Conservation (phyloP, 257 asterid species). For the Leptodermis oblonga region DNA sequence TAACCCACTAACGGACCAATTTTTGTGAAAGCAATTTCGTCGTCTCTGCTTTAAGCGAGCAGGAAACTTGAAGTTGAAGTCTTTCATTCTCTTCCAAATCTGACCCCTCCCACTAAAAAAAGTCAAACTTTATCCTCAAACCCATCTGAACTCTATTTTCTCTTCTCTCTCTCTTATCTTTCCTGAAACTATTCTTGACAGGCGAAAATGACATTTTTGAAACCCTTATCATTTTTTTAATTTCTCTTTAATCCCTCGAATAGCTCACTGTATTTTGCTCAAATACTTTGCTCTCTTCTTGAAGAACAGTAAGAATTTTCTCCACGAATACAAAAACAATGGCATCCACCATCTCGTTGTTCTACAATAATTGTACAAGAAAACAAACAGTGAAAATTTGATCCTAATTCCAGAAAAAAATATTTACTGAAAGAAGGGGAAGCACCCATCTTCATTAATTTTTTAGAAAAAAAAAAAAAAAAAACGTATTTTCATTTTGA, state of each 20-base stretch:
- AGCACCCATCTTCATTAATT: background rate
- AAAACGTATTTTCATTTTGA: background rate
- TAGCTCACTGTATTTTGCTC: constrained; percentile 19
- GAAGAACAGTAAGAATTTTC: constrained; percentile 22
- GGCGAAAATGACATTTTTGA: too few species aligned
- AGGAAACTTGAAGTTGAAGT: too few species aligned
- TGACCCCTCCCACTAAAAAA: too few species aligned
- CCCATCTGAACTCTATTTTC: too few species aligned
- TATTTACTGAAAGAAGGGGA: background rate
- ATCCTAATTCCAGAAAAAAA: background rate
- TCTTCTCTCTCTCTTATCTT: too few species aligned
- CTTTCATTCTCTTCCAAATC: too few species aligned
- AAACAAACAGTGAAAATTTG: background rate
- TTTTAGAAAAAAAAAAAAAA: background rate
- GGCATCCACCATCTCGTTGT: constrained; percentile 32
- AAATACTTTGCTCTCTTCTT: constrained; percentile 29
- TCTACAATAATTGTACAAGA: constrained; percentile 7
- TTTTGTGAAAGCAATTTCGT: too few species aligned
- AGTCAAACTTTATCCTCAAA: too few species aligned
- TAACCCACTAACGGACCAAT: too few species aligned
- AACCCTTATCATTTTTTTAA: too few species aligned
- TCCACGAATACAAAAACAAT: constrained; percentile 31
- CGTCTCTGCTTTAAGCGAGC: too few species aligned
- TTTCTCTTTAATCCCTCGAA: constrained; percentile 24
- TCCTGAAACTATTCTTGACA: too few species aligned